These are phyloP conservation scores for Basipetospora sp. DNA, from an alignment of 2,329 filamentous ascomycete species.

Conservation along the genomic window DNA sequence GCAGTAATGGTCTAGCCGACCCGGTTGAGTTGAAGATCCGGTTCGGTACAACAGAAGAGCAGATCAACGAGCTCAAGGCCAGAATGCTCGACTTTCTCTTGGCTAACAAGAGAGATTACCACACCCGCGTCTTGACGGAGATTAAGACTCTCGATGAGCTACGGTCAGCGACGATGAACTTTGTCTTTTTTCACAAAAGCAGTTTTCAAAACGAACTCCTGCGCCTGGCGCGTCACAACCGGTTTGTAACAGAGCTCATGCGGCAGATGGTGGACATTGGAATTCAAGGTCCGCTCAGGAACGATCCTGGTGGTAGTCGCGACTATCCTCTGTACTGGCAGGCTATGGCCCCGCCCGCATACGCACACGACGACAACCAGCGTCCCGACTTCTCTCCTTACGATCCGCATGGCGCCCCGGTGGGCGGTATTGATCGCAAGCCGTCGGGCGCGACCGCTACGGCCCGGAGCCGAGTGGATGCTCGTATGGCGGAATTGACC, in stretches of 20 bases:
- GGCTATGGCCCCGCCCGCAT: slow-evolving; percentile 19
- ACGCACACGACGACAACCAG: slow-evolving; percentile 2
- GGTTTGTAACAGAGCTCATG: slow-evolving; percentile 87
- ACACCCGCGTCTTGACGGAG: slow-evolving; percentile 74
- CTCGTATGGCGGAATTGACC: slow-evolving; percentile 12
- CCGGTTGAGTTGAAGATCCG: slow-evolving; percentile 71
- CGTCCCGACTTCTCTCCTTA: not conserved
- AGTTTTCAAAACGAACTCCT: slow-evolving; percentile 93
- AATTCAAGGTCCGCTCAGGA: slow-evolving; percentile 58
- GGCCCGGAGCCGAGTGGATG: slow-evolving; percentile 5
- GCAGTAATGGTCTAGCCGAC: slow-evolving; percentile 77
- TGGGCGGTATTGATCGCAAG: not conserved
- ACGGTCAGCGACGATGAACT: slow-evolving; percentile 73
- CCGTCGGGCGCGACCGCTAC: slow-evolving; percentile 3
- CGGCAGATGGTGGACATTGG: slow-evolving; percentile 67
- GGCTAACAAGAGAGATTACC: slow-evolving; percentile 78
- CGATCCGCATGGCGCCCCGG: not conserved
- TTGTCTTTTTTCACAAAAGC: slow-evolving; percentile 94
- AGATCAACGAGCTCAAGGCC: slow-evolving; percentile 69
- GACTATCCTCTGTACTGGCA: slow-evolving; percentile 49
- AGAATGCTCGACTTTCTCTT: slow-evolving; percentile 72
- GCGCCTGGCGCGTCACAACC: slow-evolving; percentile 79
- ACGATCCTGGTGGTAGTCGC: slow-evolving; percentile 51
- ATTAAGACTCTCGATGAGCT: slow-evolving; percentile 66
- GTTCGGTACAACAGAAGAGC: slow-evolving; percentile 69